phyloP scores from a whole-genome alignment of 2,329 filamentous ascomycete species.

The Rasamsonia emersonii region DNA sequence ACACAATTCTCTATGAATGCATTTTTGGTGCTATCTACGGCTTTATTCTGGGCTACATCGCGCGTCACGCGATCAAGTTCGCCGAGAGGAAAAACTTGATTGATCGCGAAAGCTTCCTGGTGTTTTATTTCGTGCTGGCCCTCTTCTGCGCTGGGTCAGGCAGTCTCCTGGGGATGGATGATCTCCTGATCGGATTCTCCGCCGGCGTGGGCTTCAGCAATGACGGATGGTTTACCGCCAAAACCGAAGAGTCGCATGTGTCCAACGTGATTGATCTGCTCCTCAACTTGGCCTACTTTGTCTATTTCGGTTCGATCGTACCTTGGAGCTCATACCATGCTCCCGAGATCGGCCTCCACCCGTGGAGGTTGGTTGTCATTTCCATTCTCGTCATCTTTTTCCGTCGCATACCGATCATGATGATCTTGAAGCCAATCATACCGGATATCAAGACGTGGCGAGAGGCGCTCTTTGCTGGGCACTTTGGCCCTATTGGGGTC shows the following conservation, averaged over 20 bases:
- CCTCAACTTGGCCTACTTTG: constrained; percentile 95
- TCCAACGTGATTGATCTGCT: constrained; percentile 98
- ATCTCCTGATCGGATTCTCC: constrained; percentile 87
- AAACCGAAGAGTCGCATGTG: constrained; percentile 96
- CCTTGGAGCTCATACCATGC: constrained; percentile 90
- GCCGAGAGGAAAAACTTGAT: constrained; percentile 81
- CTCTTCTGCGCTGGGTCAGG: constrained; percentile 93
- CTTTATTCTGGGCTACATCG: constrained; percentile 78
- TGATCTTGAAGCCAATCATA: constrained; percentile 81
- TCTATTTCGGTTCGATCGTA: constrained; percentile 94
- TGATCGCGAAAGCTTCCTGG: constrained; percentile 92
- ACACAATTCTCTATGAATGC: constrained; percentile 90
- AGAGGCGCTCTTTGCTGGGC: constrained; percentile 90
- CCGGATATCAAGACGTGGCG: constrained; percentile 98
- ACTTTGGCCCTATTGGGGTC: constrained; percentile 96
- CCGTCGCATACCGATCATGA: constrained; percentile 90
- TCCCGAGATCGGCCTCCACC: constrained; percentile 60
- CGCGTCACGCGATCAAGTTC: constrained; percentile 79
- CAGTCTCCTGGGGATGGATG: constrained; percentile 82
- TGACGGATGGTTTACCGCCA: constrained; percentile 96
- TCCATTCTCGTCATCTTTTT: constrained; percentile 92
- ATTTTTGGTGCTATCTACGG: constrained; percentile 85
- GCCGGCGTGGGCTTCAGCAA: constrained; percentile 98
- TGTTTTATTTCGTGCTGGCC: constrained; percentile 96
- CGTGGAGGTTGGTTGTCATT: constrained; percentile 89